These are phyloP conservation scores for Coriolopsis trogii DNA, from an alignment of 1,284 basidiomycete species.

Conservation along the genomic window DNA sequence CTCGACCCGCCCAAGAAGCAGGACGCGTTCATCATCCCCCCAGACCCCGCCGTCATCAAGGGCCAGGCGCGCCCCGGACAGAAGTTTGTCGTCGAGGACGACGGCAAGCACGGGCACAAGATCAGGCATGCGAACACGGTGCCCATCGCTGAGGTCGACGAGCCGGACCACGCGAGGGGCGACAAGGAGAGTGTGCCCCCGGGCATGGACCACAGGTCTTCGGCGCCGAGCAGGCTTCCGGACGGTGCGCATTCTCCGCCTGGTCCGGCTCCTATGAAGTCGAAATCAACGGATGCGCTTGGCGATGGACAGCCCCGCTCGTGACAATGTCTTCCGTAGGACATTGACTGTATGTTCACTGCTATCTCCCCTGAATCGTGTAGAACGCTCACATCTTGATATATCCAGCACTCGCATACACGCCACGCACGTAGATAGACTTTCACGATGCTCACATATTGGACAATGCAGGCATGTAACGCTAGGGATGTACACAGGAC, in stretches of 20 bases:
- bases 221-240: slow-evolving; percentile 22
- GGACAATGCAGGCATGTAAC: too few relatives aligned
- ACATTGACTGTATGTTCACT: too few relatives aligned
- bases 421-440: too few relatives aligned
- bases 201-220: slow-evolving; percentile 31
- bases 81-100: slow-evolving; percentile 37
- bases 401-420: too few relatives aligned
- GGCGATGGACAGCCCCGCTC: too few relatives aligned
- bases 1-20: slow-evolving; percentile 34
- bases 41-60: slow-evolving; percentile 64
- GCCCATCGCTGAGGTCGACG: slow-evolving; percentile 23
- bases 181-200: slow-evolving; percentile 41
- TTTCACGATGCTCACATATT: too few relatives aligned
- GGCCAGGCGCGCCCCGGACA: slow-evolving; percentile 51
- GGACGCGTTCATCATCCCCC: slow-evolving; percentile 57
- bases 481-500: too few relatives aligned
- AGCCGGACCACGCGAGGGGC: slow-evolving; percentile 10
- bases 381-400: too few relatives aligned
- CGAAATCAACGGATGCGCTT: too few relatives aligned
- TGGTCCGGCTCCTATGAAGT: too few relatives aligned
- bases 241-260: not conserved
- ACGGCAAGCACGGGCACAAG: slow-evolving; percentile 14
- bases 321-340: too few relatives aligned
- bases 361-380: too few relatives aligned
- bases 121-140: slow-evolving; percentile 42